These are phyloP conservation scores for Cenchrus purpureus DNA, from an alignment of 176 grass and related monocot species.

Conservation along the genomic window DNA sequence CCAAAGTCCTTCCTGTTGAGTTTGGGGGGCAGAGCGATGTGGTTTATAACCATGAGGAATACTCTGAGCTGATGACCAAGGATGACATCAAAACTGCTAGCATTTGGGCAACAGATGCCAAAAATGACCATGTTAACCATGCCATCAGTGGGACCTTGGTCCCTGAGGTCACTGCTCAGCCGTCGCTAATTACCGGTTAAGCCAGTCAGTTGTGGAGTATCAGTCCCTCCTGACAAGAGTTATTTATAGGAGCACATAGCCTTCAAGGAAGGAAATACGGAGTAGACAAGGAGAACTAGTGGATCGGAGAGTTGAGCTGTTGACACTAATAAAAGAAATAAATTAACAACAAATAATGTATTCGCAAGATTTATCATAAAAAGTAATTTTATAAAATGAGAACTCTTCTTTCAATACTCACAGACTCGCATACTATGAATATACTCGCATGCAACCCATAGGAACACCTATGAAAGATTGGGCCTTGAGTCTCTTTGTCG, in stretches of 20 bases:
- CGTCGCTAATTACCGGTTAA: slow-evolving; percentile 28
- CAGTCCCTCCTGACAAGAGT: neutral
- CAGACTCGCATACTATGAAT: no score
- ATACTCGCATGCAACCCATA: no score
- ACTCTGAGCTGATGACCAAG: slow-evolving; percentile 69
- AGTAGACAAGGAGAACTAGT: neutral
- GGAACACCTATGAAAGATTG: no score
- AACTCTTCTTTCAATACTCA: no score
- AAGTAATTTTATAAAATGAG: no score
- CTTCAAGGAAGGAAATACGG: no score
- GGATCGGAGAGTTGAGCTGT: no score
- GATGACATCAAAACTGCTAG: slow-evolving; percentile 66
- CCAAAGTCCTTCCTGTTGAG: slow-evolving; percentile 64
- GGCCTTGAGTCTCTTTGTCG: no score
- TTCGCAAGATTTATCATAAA: no score
- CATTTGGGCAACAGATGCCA: slow-evolving; percentile 50
- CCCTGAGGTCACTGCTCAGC: slow-evolving; percentile 20
- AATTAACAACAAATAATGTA: no score
- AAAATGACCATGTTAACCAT: slow-evolving; percentile 22
- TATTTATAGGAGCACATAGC: no score
- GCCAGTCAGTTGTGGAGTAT: slow-evolving; percentile 45
- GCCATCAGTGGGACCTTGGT: slow-evolving; percentile 20
- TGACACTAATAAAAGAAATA: no score
- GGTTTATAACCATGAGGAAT: slow-evolving; percentile 80
- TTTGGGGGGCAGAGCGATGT: slow-evolving; percentile 73